A percentile compares a stretch with the other conserved stretches of the same genome.
Conservation (phyloP, 768 basidiomycete genomes). For the Trametes maxima region DNA sequence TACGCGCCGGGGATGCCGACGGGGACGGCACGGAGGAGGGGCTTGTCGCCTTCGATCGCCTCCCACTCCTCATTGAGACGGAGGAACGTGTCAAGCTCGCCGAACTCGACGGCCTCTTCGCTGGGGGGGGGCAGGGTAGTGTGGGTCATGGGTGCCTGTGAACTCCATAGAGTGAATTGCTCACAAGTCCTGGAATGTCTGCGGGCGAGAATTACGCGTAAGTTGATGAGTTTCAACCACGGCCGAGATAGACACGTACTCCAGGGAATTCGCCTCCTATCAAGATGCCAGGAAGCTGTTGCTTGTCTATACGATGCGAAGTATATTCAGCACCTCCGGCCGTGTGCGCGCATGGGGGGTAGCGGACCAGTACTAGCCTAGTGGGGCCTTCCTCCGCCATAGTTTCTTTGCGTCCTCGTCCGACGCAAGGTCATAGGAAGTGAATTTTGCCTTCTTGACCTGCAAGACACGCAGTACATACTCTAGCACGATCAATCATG, state of each 20-base stretch:
- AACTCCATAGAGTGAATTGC: conserved; percentile 31
- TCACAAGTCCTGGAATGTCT: conserved; percentile 80
- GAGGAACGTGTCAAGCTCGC: conserved; percentile 70
- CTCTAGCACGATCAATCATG: conserved; percentile 32
- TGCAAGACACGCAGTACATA: conserved; percentile 82
- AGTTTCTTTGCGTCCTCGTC: conserved; percentile 78
- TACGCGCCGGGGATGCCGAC: conserved; percentile 83
- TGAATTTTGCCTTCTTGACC: conserved; percentile 83
- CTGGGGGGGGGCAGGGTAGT: conserved; percentile 38
- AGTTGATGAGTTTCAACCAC: not conserved
- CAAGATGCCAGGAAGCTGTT: conserved; percentile 82
- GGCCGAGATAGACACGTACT: conserved; percentile 47
- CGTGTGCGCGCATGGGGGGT: not conserved
- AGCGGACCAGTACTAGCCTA: conserved; percentile 42
- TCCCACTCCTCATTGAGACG: conserved; percentile 74
- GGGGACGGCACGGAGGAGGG: conserved; percentile 55
- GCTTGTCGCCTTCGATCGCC: conserved; percentile 60
- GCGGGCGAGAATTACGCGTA: not conserved
- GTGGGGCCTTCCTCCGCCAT: conserved; percentile 82
- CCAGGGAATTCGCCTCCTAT: conserved; percentile 78
- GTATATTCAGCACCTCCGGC: not conserved
- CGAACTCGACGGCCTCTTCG: conserved; percentile 84
- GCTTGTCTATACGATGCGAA: conserved; percentile 57
- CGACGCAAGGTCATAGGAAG: conserved; percentile 82
- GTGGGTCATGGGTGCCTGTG: not conserved